phyloP scores from a whole-genome alignment of 352 stramenopile species.

The Albugo laibachii region DNA sequence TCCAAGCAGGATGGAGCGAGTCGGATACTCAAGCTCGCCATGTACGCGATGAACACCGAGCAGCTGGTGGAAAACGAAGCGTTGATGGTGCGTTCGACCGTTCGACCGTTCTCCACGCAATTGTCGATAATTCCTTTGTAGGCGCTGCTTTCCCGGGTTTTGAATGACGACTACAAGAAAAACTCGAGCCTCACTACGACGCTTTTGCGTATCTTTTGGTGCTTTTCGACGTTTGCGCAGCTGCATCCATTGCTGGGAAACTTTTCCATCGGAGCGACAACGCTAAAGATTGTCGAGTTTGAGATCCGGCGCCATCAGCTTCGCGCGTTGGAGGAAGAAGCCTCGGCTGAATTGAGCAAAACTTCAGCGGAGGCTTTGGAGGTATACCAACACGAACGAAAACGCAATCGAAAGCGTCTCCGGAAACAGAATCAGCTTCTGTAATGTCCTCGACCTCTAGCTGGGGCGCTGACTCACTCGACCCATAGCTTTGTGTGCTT shows the following conservation, averaged over 20 bases:
- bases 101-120: not conserved
- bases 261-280: constrained; percentile 86
- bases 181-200: constrained; percentile 86
- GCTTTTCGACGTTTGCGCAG: constrained; percentile 90
- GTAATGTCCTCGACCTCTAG: constrained; percentile 10
- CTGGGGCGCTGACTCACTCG: not conserved
- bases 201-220: constrained; percentile 90
- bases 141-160: constrained; percentile 81
- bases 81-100: constrained; percentile 62
- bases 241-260: constrained; percentile 85
- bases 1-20: constrained; percentile 74
- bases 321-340: constrained; percentile 42
- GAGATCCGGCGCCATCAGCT: constrained; percentile 82
- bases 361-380: constrained; percentile 15
- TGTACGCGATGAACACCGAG: constrained; percentile 81
- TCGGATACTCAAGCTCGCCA: constrained; percentile 82
- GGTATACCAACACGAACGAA: constrained; percentile 63
- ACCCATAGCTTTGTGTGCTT: constrained; percentile 63
- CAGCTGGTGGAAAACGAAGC: constrained; percentile 86
- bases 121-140: not conserved
- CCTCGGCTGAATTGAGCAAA: constrained; percentile 17
- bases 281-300: constrained; percentile 88
- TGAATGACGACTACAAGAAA: constrained; percentile 92
- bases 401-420: constrained; percentile 74
- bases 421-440: constrained; percentile 89